Evolutionary conservation across 805 yeast species (phyloP), one percentile per base, ranked within the genome.

Genomic region (Metschnikowia reukaufii): DNA sequence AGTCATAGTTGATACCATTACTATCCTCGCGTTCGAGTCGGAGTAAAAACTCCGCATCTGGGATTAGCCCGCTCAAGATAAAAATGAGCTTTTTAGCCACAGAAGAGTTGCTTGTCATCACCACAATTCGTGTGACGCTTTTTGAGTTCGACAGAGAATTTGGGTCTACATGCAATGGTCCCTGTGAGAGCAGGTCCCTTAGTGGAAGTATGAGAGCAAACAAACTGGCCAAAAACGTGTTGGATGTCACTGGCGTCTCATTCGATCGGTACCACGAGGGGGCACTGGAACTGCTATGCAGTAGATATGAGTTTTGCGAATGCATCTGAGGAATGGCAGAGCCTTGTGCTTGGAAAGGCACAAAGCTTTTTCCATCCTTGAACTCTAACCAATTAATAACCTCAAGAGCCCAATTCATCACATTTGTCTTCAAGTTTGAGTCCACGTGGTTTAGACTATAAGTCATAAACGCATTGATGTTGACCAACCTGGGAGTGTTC

Each of bases 1-100:
- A 12, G 17, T 9, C 12, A 3, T 8, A 19, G 15, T n/a, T 8
- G 16, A 7, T 20, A 12, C 42, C 35, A 15, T 6, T 39, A 5
- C 13, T 13, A 4, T 37, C 30, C 2, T 23, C 39, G 3, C 15
- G 7, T 15, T 45, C 49, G 8, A 45, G 49, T 19, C 36, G 37
- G 8, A 17, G 33, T 16, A 36, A 27, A 20, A 54, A 45, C 17
- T 45, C 43, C 7, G 39, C 67, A 52, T 72, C 70, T 1, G 79
- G 75, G 15, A 81, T 60, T 20, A 81, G 48, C 0, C 80, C 84
- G 44, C 79, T 72, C 7, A 81, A 51, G 6, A 81, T 75, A 46
- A 79, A 81, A 0, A 81, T 66, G 45, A 81, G 63, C 56, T 80
- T 80, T 54, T 81, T 82, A 1, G 85, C 83, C 8, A 81, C 82